phyloP scores from a whole-genome alignment of 2,329 filamentous ascomycete species.

The Alternaria incomplexa region DNA sequence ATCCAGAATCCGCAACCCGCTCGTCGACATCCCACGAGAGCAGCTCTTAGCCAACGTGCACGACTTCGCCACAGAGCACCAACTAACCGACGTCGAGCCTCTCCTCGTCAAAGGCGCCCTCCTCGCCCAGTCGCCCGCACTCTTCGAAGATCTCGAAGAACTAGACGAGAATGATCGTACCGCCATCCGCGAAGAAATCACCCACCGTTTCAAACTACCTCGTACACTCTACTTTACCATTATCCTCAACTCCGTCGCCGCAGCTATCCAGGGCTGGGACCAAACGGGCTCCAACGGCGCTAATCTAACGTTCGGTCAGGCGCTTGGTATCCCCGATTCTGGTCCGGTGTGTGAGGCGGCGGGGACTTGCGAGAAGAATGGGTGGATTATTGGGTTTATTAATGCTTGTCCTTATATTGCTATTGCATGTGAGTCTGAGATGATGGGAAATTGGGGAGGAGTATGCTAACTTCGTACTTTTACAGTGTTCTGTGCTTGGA shows the following conservation, averaged over 20 bases:
- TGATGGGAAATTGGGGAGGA: too few relatives aligned
- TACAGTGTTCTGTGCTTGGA: constrained; percentile 30
- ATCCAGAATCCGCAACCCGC: constrained; percentile 61
- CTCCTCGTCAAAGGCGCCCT: constrained; percentile 66
- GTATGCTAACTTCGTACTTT: not conserved
- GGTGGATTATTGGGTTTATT: constrained; percentile 43
- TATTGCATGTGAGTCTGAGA: constrained; percentile 16
- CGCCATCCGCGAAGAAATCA: constrained; percentile 64
- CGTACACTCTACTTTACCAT: constrained; percentile 69
- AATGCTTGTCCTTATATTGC: constrained; percentile 42
- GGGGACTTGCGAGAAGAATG: constrained; percentile 38
- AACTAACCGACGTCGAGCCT: constrained; percentile 62
- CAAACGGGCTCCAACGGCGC: constrained; percentile 61
- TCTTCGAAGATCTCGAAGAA: constrained; percentile 67
- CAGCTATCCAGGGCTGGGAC: constrained; percentile 72
- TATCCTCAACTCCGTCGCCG: constrained; percentile 70
- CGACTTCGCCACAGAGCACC: constrained; percentile 65
- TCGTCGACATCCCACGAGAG: constrained; percentile 61
- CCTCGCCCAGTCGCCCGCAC: constrained; percentile 71
- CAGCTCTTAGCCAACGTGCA: constrained; percentile 64
- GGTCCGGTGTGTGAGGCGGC: constrained; percentile 27
- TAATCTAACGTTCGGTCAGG: constrained; percentile 64
- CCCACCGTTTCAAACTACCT: constrained; percentile 67
- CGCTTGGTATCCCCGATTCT: constrained; percentile 38
- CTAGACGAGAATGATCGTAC: constrained; percentile 67